Evolutionary conservation across 345 rosid species (phyloP).

Genomic region (Melaleuca quinquenervia): DNA sequence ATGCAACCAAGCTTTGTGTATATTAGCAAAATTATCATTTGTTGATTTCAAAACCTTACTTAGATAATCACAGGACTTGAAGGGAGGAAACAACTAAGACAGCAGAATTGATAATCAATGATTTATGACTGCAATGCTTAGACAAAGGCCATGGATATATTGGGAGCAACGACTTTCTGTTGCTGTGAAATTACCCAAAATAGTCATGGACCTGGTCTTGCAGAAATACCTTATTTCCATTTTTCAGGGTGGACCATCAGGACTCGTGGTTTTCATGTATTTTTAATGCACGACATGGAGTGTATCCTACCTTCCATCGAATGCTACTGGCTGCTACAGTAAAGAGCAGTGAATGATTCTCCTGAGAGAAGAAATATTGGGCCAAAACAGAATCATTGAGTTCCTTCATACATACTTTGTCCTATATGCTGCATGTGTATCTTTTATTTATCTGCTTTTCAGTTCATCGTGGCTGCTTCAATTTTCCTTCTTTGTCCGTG

Average conservation of each 20-base stretch:
- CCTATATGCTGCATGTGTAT: background rate
- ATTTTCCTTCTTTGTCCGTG: background rate
- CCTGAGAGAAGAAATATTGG: background rate
- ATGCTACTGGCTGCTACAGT: background rate
- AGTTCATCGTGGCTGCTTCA: background rate
- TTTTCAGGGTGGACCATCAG: background rate
- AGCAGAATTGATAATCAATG: background rate
- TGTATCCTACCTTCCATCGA: background rate
- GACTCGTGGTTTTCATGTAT: background rate
- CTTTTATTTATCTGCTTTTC: background rate
- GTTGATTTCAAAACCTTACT: background rate
- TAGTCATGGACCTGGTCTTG: background rate
- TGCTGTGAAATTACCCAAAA: background rate
- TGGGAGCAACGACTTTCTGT: background rate
- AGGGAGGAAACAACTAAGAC: background rate
- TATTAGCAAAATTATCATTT: background rate
- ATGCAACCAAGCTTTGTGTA: background rate
- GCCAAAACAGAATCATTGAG: background rate
- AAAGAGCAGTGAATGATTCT: background rate
- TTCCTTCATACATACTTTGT: background rate
- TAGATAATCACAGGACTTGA: background rate
- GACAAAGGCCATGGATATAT: background rate
- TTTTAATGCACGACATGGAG: background rate
- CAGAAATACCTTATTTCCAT: background rate
- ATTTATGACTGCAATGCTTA: background rate